phyloP scores from a whole-genome alignment of 1,284 basidiomycete species.

The Moesziomyces parantarcticus region DNA sequence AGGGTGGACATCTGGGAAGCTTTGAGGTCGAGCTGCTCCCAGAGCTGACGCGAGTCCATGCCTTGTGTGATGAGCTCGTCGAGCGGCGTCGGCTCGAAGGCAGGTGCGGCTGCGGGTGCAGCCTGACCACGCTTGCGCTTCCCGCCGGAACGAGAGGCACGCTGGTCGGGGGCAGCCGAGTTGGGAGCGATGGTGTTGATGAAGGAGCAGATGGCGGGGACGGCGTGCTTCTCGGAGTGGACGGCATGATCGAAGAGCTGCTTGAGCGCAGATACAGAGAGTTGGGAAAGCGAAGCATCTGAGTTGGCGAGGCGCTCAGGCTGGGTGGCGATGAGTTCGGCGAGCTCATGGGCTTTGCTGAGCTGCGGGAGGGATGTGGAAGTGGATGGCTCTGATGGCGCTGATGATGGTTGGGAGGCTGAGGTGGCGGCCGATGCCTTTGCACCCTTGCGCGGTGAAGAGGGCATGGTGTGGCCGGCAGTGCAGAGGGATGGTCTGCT shows the following conservation, averaged over 20 bases:
- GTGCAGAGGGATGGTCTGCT: background rate
- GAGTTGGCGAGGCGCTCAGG: slow-evolving; percentile 38
- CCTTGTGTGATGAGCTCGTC: slow-evolving; percentile 80
- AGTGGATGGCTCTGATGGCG: background rate
- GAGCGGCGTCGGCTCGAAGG: slow-evolving; percentile 79
- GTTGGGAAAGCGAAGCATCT: slow-evolving; percentile 23
- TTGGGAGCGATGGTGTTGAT: slow-evolving; percentile 74
- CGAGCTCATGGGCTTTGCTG: slow-evolving; percentile 31
- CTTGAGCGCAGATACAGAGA: slow-evolving; percentile 35
- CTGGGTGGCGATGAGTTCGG: slow-evolving; percentile 39
- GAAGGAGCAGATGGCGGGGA: slow-evolving; percentile 76
- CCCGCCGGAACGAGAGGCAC: slow-evolving; percentile 33
- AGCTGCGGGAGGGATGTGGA: slow-evolving; percentile 15
- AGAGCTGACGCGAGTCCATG: slow-evolving; percentile 89
- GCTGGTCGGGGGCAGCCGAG: slow-evolving; percentile 62
- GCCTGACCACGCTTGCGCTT: slow-evolving; percentile 53
- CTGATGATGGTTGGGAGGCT: background rate
- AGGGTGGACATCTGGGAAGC: slow-evolving; percentile 47
- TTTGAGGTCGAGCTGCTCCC: slow-evolving; percentile 74
- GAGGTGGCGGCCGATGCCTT: slow-evolving; percentile 2
- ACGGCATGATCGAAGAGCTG: slow-evolving; percentile 61
- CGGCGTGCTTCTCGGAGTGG: slow-evolving; percentile 75
- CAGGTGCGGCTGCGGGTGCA: slow-evolving; percentile 52
- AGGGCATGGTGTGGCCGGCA: slow-evolving; percentile 13
- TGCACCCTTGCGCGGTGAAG: slow-evolving; percentile 24